Conservation (phyloP, 2,329 filamentous ascomycete species). For the Penicillium expansum region DNA sequence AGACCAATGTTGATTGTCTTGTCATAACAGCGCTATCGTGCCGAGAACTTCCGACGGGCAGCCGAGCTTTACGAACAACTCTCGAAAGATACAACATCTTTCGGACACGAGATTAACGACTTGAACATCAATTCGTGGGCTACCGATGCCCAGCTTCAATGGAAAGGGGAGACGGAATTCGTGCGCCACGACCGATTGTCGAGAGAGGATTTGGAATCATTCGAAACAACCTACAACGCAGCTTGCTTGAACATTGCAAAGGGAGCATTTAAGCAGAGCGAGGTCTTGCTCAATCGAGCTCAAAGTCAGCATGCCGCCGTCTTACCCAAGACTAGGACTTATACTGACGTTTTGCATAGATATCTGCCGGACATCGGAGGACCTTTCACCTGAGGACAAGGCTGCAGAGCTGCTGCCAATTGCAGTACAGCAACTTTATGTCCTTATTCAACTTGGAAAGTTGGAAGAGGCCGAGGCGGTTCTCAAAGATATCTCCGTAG, state of each 20-base stretch:
- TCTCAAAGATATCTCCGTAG: conserved; percentile 50
- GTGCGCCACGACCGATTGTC: conserved; percentile 54
- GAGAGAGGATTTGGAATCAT: conserved; percentile 60
- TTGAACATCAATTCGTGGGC: conserved; percentile 61
- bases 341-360: conserved; percentile 37
- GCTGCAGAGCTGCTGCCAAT: conserved; percentile 60
- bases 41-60: conserved; percentile 58
- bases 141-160: conserved; percentile 61
- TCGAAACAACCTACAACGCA: conserved; percentile 65
- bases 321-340: background rate
- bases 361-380: conserved; percentile 59
- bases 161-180: conserved; percentile 53
- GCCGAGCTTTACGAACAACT: conserved; percentile 55
- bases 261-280: conserved; percentile 57
- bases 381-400: conserved; percentile 60
- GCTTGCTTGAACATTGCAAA: conserved; percentile 62
- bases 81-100: conserved; percentile 38
- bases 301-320: conserved; percentile 42
- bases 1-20: conserved; percentile 4
- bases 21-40: conserved; percentile 49
- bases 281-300: conserved; percentile 58
- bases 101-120: conserved; percentile 56
- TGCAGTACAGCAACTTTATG: conserved; percentile 60
- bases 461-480: conserved; percentile 55
- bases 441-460: conserved; percentile 55